Evolutionary conservation across 225 moss, liverwort and hornwort genomes (phyloP), one percentile per base, ranked within the genome.

Genomic region (Physcomitrellopsis africana): DNA sequence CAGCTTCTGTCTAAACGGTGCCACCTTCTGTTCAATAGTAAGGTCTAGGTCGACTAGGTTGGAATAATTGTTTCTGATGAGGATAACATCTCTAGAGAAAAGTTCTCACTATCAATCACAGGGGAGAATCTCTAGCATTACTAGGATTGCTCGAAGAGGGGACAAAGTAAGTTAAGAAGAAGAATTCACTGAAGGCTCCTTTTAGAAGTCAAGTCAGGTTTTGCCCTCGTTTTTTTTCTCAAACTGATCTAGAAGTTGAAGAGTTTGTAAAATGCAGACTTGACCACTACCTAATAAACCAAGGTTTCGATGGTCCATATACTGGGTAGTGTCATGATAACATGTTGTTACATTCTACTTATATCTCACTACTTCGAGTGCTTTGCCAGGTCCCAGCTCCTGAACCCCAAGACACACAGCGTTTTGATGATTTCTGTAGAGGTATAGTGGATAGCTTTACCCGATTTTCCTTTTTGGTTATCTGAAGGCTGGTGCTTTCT

Each of bases 321-420:
- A 44, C 24, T 70, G 13, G 61, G 37, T 29, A 29, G 51, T 63
- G 64, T 72, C 51, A 32, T 55, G 63, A 56, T 1, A 55, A 49
- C 19, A 65, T 44, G 45, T 61, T 52, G 17, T 65, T 84, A 69
- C 53, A 47, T 44, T 59, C 11, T n/a, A 10, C 53, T 53, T 72
- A 29, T 67, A 44, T 73, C 67, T 78, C 67, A 75, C n/a, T 60
- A n/a, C 65, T 48, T 60, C 46, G 23, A n/a, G 18, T 72, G 61
- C 26, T 63, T 78, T 45, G 46, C 41, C 79, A 85, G 85, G 65
- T 26, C 23, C 41, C 63, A 64, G 19, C 69, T 69, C 72, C 54
- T 13, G 26, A 81, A 72, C 53, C 59, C 54, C 52, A 69, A 41
- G 77, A 77, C 15, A 7, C 62, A 46, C 75, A 78, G 56, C 57